Conservation (phyloP, 2,329 filamentous ascomycete species). For the Aureobasidium pullulans region DNA sequence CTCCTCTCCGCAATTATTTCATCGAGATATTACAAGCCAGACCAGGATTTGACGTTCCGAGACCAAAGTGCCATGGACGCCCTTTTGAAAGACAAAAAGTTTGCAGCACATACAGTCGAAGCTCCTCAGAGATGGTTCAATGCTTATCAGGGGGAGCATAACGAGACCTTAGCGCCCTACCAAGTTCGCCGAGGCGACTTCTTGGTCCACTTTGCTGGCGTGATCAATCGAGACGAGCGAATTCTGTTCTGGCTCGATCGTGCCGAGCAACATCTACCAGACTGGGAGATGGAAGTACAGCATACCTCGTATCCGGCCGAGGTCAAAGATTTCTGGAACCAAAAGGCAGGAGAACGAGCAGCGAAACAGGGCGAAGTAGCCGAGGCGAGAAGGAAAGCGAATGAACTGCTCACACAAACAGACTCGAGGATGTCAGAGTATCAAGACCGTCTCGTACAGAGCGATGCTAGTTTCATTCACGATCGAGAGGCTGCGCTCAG, state of each 20-base stretch:
- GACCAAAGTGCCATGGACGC: slow-evolving; percentile 37
- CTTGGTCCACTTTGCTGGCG: slow-evolving; percentile 38
- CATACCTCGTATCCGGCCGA: slow-evolving; percentile 31
- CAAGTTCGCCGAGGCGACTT: slow-evolving; percentile 35
- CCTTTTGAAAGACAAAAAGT: slow-evolving; percentile 24
- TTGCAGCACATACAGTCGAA: not conserved
- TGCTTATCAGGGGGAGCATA: slow-evolving; percentile 33
- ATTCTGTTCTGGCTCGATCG: slow-evolving; percentile 33
- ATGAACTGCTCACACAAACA: slow-evolving; percentile 21
- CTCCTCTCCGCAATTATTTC: slow-evolving; percentile 34
- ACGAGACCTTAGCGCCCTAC: slow-evolving; percentile 29
- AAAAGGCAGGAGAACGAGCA: slow-evolving; percentile 15
- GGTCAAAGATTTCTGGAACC: slow-evolving; percentile 30
- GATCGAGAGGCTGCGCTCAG: slow-evolving; percentile 23
- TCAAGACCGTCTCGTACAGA: slow-evolving; percentile 22
- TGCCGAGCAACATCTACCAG: slow-evolving; percentile 31
- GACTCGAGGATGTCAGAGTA: slow-evolving; percentile 23
- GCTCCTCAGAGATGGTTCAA: slow-evolving; percentile 39
- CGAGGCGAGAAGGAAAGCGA: slow-evolving; percentile 19
- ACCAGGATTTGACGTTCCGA: slow-evolving; percentile 28
- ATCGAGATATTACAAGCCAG: slow-evolving; percentile 33
- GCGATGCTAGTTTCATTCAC: slow-evolving; percentile 22
- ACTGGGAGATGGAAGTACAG: slow-evolving; percentile 32
- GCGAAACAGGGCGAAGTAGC: slow-evolving; percentile 14
- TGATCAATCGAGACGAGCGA: slow-evolving; percentile 26